These are phyloP conservation scores for Phytopythium boreale DNA, from an alignment of 352 stramenopile genomes.

Conservation along the genomic window DNA sequence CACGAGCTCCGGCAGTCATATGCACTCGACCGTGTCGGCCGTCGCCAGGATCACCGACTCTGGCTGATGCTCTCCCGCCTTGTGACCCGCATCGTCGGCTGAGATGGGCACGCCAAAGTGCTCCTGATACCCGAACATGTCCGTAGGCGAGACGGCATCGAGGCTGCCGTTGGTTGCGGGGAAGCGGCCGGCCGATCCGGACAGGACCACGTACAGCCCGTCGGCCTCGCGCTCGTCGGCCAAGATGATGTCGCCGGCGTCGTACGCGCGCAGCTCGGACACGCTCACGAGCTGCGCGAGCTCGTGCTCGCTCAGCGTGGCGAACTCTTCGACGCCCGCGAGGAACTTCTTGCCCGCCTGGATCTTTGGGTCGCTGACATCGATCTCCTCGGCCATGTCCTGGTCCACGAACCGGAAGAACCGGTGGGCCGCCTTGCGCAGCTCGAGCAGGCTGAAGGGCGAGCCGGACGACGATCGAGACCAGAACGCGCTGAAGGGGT, in stretches of 20 bases:
- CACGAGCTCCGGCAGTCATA: slow-evolving; percentile 52
- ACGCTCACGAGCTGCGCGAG: slow-evolving; percentile 47
- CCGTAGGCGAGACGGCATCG: slow-evolving; percentile 17
- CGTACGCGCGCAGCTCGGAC: slow-evolving; percentile 36
- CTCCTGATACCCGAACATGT: slow-evolving; percentile 52
- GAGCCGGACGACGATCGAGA: slow-evolving; percentile 9
- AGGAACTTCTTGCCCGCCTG: slow-evolving; percentile 54
- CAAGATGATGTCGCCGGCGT: slow-evolving; percentile 38
- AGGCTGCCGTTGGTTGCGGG: slow-evolving; percentile 12
- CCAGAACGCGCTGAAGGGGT: slow-evolving; percentile 21
- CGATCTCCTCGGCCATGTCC: slow-evolving; percentile 51
- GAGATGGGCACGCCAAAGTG: slow-evolving; percentile 51
- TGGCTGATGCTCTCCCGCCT: slow-evolving; percentile 9
- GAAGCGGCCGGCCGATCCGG: slow-evolving; percentile 32
- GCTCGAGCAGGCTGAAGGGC: slow-evolving; percentile 17
- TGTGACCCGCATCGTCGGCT: slow-evolving; percentile 24
- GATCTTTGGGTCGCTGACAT: slow-evolving; percentile 50
- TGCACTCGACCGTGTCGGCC: slow-evolving; percentile 37
- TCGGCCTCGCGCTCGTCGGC: slow-evolving; percentile 42
- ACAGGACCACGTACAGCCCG: slow-evolving; percentile 55
- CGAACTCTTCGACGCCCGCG: slow-evolving; percentile 45
- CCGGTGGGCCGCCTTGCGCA: slow-evolving; percentile 33
- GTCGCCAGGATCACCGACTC: slow-evolving; percentile 34
- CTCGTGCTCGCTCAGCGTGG: slow-evolving; percentile 54
- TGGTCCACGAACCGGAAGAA: slow-evolving; percentile 44